Percentiles rank a stretch among this genome's conserved stretches.
phyloP scores from a whole-genome alignment of 768 basidiomycete genomes.

The Guyanaporus albipodus region DNA sequence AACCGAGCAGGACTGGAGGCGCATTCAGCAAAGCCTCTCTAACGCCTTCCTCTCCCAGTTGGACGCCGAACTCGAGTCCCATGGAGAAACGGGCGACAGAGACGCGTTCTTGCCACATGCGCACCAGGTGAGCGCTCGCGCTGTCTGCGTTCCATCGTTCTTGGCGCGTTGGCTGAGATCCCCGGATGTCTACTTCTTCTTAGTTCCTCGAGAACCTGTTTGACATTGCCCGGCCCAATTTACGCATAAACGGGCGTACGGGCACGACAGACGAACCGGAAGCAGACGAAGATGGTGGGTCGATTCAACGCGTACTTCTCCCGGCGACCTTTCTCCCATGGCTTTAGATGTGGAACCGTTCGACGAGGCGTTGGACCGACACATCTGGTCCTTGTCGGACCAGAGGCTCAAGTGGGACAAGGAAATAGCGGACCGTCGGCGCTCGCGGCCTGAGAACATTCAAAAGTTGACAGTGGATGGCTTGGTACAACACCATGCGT shows the following conservation, averaged over 20 bases:
- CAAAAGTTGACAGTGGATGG: slow-evolving; percentile 39
- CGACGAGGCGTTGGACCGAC: slow-evolving; percentile 81
- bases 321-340: not conserved
- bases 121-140: slow-evolving; percentile 45
- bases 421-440: slow-evolving; percentile 63
- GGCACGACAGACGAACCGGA: slow-evolving; percentile 56
- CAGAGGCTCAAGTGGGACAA: slow-evolving; percentile 74
- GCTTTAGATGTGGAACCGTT: slow-evolving; percentile 69
- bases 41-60: slow-evolving; percentile 43
- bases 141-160: no score
- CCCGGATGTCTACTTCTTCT: no score
- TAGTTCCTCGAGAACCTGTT: slow-evolving; percentile 66
- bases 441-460: slow-evolving; percentile 55
- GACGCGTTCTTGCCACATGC: slow-evolving; percentile 48
- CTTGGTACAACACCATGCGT: slow-evolving; percentile 32
- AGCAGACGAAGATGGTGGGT: slow-evolving; percentile 49
- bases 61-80: slow-evolving; percentile 42
- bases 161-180: no score
- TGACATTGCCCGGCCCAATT: slow-evolving; percentile 59
- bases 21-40: slow-evolving; percentile 52
- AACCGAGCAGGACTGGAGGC: slow-evolving; percentile 61
- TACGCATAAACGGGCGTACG: slow-evolving; percentile 74
- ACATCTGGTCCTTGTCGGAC: slow-evolving; percentile 76
- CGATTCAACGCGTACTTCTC: not conserved
- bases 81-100: slow-evolving; percentile 39